These are phyloP conservation scores for Colletotrichum shisoi DNA, from an alignment of 2,329 filamentous ascomycete genomes.

Conservation along the genomic window DNA sequence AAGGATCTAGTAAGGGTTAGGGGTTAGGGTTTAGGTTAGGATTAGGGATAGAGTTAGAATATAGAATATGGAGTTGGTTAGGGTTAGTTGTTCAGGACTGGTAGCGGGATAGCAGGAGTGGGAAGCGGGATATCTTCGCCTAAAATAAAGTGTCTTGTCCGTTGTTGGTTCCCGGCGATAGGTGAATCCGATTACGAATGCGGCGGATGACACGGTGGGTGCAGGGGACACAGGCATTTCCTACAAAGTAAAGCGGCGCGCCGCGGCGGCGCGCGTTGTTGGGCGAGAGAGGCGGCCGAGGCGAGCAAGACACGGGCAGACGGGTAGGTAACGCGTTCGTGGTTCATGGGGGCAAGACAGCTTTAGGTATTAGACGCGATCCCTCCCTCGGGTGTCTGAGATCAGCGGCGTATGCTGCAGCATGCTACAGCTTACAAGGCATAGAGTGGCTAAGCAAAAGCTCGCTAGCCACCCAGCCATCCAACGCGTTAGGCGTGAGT, in stretches of 20 bases:
- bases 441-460: not conserved
- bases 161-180: not conserved
- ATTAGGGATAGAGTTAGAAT: too few relatives aligned
- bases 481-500: not conserved
- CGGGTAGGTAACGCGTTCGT: slow-evolving; percentile 20
- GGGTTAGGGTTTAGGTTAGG: too few relatives aligned
- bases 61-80: too few relatives aligned
- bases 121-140: too few relatives aligned
- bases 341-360: not conserved
- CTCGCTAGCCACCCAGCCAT: not conserved
- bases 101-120: too few relatives aligned
- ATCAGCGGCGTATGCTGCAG: slow-evolving; percentile 5
- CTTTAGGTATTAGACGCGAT: slow-evolving; percentile 13
- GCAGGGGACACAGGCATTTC: slow-evolving; percentile 8
- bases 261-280: not conserved
- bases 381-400: slow-evolving; percentile 2
- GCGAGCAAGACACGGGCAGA: slow-evolving; percentile 7
- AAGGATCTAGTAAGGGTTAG: too few relatives aligned
- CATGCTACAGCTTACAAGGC: not conserved
- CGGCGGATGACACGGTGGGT: not conserved
- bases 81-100: too few relatives aligned
- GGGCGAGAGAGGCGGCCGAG: not conserved
- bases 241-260: not conserved
- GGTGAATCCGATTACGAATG: not conserved
- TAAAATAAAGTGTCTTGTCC: not conserved